Base-by-base conservation (phyloP, 805 yeast species). In the Teunomyces aglyptinius region DNA sequence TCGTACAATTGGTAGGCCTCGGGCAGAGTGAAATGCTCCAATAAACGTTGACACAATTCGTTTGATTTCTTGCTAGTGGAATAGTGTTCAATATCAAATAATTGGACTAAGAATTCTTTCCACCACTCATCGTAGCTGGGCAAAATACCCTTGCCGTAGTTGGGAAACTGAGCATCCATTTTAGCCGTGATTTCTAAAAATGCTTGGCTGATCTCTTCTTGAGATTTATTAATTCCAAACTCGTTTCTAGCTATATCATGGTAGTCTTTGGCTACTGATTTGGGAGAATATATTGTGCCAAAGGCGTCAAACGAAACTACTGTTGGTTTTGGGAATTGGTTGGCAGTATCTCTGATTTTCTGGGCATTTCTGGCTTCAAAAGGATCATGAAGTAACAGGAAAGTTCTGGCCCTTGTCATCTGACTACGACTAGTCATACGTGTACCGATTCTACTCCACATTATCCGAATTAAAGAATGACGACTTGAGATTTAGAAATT, bases 251-350 rank as follows among this genome's bases (percentile, higher is more conserved):
- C 81, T 4, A 82, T 73, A 2, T 65, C 59, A 36, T 73, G 66
- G 55, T 85, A 85, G 50, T 78, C 83, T n/a, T 67, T 62, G 34
- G 77, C 62, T 0, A 85, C 76, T 0, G 86, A 79, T 24, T 64
- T 64, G 2, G 90, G 86, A 0, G 77, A 67, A 57, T 82, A 84
- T 6, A 85, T 60, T 0, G 91, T 85, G 36, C 80, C 82, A 63
- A 82, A 85, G 0, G 84, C 86, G 61, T 85, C 92, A 45, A 85
- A 74, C 1, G 89, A 80, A 0, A 85, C 63, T 3, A 83, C 58
- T 33, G 65, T 67, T 5, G 84, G 82, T 57, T 71, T 46, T 13
- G 45, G 38, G 41, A 65, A 67, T 41, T 48, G 39, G 16, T 52
- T 34, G 6, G 52, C 48, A 0, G 68, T 55, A 26, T 64, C 69